Conservation (phyloP, 768 basidiomycete species). For the Macrolepiota fuliginosa region DNA sequence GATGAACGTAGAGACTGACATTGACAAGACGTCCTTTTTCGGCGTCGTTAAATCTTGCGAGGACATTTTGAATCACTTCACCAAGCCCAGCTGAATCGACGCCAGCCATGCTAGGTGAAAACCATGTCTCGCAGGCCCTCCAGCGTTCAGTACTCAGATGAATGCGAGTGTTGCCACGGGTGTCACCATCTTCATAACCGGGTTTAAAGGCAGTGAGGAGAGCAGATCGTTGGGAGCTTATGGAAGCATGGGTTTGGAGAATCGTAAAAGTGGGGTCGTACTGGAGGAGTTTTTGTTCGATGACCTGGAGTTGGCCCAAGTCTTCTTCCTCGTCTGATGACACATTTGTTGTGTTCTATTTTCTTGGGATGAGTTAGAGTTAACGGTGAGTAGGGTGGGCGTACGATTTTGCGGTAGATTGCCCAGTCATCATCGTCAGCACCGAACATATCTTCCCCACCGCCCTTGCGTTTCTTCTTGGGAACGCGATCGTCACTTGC, state of each 20-base stretch:
- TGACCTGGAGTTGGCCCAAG: conserved; percentile 57
- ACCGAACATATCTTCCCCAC: conserved; percentile 90
- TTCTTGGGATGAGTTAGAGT: background rate
- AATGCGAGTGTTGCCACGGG: conserved; percentile 64
- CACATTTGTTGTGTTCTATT: conserved; percentile 62
- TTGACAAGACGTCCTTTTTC: conserved; percentile 75
- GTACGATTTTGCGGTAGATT: conserved; percentile 94
- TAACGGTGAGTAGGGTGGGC: conserved; percentile 15
- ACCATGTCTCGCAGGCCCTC: conserved; percentile 90
- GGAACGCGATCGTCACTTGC: conserved; percentile 83
- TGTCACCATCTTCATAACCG: conserved; percentile 70
- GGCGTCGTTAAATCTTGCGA: conserved; percentile 63
- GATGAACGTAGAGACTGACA: conserved; percentile 38
- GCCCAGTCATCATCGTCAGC: conserved; percentile 96
- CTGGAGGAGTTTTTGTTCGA: conserved; percentile 80
- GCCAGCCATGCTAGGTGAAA: conserved; percentile 92
- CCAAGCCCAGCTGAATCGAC: conserved; percentile 91
- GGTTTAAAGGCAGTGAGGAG: conserved; percentile 86
- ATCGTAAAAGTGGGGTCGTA: conserved; percentile 83
- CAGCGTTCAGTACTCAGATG: conserved; percentile 90
- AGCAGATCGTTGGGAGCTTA: conserved; percentile 75
- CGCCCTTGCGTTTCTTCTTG: conserved; percentile 83
- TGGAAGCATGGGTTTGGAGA: conserved; percentile 79
- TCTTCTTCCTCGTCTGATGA: conserved; percentile 95
- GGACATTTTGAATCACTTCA: conserved; percentile 86